phyloP scores from a whole-genome alignment of 2,329 filamentous ascomycete genomes.

The Pseudopithomyces maydicus region DNA sequence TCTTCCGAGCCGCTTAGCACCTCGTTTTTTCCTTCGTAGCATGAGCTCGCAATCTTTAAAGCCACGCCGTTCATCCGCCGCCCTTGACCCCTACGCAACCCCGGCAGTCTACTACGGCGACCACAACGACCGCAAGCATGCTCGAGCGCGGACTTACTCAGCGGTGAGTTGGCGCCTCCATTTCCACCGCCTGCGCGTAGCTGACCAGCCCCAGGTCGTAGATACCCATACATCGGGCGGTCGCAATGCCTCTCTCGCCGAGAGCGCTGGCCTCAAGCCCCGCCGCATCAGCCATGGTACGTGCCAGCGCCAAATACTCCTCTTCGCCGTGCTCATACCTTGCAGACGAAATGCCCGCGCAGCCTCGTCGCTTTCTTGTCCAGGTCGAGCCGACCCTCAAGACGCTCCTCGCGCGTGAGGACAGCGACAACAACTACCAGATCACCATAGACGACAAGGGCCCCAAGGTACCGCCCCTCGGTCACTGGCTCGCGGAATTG shows the following conservation, averaged over 20 bases:
- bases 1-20: conserved; percentile 11
- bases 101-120: conserved; percentile 66
- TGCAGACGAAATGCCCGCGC: conserved; percentile 72
- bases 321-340: conserved; percentile 16
- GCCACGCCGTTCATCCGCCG: conserved; percentile 47
- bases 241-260: conserved; percentile 35
- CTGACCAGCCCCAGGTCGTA: conserved; percentile 32
- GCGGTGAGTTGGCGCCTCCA: conserved; percentile 51
- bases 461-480: conserved; percentile 70
- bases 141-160: conserved; percentile 59
- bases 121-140: conserved; percentile 52
- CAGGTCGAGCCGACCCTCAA: conserved; percentile 84
- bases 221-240: conserved; percentile 23
- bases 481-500: conserved; percentile 1
- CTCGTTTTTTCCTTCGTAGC: conserved; percentile 33
- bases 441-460: conserved; percentile 97
- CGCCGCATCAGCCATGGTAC: conserved; percentile 47
- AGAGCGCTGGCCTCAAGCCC: conserved; percentile 30
- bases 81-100: conserved; percentile 61
- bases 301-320: conserved; percentile 10
- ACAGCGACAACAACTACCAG: conserved; percentile 92
- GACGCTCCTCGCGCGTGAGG: conserved; percentile 80
- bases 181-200: neutral
- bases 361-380: conserved; percentile 81
- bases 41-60: conserved; percentile 49